phyloP scores from a whole-genome alignment of 768 basidiomycete genomes.

The Rhodosporidiobolus odoratus region DNA sequence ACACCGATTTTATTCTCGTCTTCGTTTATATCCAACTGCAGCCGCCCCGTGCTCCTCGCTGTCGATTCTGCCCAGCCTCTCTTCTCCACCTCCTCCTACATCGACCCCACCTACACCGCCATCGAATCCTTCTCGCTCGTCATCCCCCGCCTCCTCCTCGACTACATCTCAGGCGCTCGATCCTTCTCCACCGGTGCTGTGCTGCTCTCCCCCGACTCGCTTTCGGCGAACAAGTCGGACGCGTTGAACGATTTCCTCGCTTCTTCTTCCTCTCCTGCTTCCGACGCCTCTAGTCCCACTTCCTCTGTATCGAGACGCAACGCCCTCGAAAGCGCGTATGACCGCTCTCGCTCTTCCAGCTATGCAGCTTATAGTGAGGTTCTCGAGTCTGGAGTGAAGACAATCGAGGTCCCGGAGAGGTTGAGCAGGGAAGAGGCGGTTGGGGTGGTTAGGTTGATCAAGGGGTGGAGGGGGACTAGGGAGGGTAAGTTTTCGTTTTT shows the following conservation, averaged over 20 bases:
- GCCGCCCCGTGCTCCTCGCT: slow-evolving; percentile 31
- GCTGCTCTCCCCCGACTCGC: slow-evolving; percentile 16
- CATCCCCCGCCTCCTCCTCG: slow-evolving; percentile 35
- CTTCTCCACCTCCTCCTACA: slow-evolving; percentile 20
- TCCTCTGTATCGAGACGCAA: neutral
- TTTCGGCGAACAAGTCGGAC: neutral
- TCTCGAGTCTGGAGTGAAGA: neutral
- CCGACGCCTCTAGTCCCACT: neutral
- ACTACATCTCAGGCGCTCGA: slow-evolving; percentile 21
- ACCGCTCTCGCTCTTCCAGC: neutral
- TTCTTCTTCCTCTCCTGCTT: neutral
- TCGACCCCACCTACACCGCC: slow-evolving; percentile 31
- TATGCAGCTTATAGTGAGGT: slow-evolving; percentile 13
- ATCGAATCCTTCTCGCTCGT: slow-evolving; percentile 32
- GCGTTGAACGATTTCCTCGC: slow-evolving; percentile 25
- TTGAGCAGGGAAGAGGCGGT: slow-evolving; percentile 24
- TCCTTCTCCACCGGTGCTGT: slow-evolving; percentile 22
- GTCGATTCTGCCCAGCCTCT: slow-evolving; percentile 32
- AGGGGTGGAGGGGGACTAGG: slow-evolving; percentile 16
- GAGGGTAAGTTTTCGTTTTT: slow-evolving; percentile 9
- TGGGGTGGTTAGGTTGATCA: slow-evolving; percentile 27
- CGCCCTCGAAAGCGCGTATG: slow-evolving; percentile 11
- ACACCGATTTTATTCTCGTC: too few relatives aligned
- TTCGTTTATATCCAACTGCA: neutral
- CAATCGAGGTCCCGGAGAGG: slow-evolving; percentile 7